A percentile compares a stretch with the other conserved stretches of the same genome.
phyloP scores from a whole-genome alignment of 2,329 filamentous ascomycete species.

The Ascochyta clinopodiicola region DNA sequence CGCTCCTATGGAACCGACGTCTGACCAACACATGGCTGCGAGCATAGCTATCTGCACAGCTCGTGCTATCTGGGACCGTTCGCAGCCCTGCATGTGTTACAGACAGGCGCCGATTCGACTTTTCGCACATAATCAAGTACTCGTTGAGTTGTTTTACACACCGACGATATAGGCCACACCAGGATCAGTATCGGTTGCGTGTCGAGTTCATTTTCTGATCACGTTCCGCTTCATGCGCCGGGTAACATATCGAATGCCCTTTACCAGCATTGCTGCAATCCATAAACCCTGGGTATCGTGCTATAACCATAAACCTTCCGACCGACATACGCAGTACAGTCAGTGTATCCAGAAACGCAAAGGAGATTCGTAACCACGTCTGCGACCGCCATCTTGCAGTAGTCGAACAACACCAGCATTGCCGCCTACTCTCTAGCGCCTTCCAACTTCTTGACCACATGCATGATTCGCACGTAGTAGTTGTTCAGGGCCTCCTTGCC shows the following conservation, averaged over 20 bases:
- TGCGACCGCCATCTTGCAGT: background rate
- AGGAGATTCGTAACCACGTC: constrained; percentile 9
- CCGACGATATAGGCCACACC: background rate
- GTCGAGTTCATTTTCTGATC: background rate
- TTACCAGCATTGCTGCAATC: constrained; percentile 8
- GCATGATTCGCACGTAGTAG: constrained; percentile 62
- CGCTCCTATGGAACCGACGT: background rate
- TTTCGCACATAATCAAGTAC: background rate
- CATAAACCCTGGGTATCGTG: constrained; percentile 25
- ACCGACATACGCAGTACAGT: constrained; percentile 7
- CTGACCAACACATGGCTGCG: background rate
- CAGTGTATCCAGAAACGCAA: constrained; percentile 8
- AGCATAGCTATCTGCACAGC: background rate
- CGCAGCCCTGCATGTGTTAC: background rate
- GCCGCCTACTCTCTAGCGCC: constrained; percentile 18
- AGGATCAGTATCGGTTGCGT: background rate
- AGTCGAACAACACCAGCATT: background rate
- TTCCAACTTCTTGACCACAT: constrained; percentile 58
- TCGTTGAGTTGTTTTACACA: background rate
- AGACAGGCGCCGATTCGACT: background rate
- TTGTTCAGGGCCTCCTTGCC: constrained; percentile 54
- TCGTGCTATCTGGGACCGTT: background rate
- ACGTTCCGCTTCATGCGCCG: background rate
- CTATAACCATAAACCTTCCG: constrained; percentile 13
- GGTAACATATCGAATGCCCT: background rate